A percentile compares a stretch with the other conserved stretches of the same genome.
phyloP scores from a whole-genome alignment of 169 alveolate genomes.

The Fabrea salina region DNA sequence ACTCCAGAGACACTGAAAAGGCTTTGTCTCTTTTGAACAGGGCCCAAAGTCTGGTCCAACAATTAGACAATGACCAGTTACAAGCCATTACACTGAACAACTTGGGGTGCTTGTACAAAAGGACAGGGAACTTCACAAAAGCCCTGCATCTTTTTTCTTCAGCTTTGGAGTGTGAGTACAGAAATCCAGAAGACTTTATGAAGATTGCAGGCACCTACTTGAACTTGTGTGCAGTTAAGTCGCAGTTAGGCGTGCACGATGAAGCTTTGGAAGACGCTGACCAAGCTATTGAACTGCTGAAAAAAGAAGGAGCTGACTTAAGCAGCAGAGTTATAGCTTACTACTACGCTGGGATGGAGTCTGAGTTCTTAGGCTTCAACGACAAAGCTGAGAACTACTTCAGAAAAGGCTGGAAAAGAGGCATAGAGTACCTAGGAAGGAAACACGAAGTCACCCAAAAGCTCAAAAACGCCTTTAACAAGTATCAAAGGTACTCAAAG shows the following conservation, averaged over 20 bases:
- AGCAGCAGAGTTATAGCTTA: constrained; percentile 13
- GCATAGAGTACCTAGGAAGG: too few species aligned
- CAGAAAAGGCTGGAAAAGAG: background rate
- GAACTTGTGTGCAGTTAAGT: constrained; percentile 71
- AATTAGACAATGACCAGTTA: too few species aligned
- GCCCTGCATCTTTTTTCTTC: constrained; percentile 49
- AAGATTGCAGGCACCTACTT: constrained; percentile 67
- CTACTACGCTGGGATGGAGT: constrained; percentile 29
- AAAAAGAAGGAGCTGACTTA: constrained; percentile 54
- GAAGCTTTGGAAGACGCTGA: constrained; percentile 63
- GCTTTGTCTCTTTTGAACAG: too few species aligned
- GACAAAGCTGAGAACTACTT: background rate
- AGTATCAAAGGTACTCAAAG: too few species aligned
- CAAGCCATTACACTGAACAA: constrained; percentile 62
- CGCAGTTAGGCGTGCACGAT: constrained; percentile 63
- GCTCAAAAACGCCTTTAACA: too few species aligned
- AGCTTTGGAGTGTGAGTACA: constrained; percentile 28
- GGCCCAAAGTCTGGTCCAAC: too few species aligned
- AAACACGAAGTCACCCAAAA: too few species aligned
- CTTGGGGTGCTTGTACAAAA: constrained; percentile 67
- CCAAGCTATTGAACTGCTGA: constrained; percentile 57
- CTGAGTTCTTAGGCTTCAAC: background rate
- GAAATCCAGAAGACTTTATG: constrained; percentile 22
- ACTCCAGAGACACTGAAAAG: too few species aligned
- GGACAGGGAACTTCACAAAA: constrained; percentile 55